Evolutionary conservation across 192 early-diverging fungal species (phyloP), one percentile per base, ranked within the genome.

Genomic region (Obelidium mucronatum): DNA sequence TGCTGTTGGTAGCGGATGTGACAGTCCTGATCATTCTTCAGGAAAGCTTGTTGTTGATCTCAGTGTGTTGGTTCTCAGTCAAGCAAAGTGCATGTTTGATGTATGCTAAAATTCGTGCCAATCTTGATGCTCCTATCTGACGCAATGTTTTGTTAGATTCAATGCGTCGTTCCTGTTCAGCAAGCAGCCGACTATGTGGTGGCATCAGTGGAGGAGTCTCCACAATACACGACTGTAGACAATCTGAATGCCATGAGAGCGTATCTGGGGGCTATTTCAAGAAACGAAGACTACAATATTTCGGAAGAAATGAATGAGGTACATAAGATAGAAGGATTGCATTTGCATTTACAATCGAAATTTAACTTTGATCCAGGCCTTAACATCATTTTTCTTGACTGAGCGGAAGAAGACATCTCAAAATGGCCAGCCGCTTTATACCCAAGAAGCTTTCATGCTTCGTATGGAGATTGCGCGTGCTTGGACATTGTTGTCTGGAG

Each of bases 51-150:
- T 67, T 58, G 56, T 80, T 39, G 73, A 68, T 42, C 31, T 67
- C 3, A 48, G 68, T 37, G 26, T 73, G 15, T 34, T 72, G 36
- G 61, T 72, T 63, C 33, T 72, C 17, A 79, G 76, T 44, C 69
- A 78, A 68, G 76, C 78, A 40, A 78, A 73, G 55, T 81, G 76
- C 54, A 68, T 81, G 76, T 81, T 81, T 54, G 71, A 60, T 61
- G 76, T 81, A 51, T 73, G 79, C 40, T 19, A 24, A 39, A 48
- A 6, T n/a, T 63, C 55, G 1, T 56, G n/a, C 11, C 17, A 26
- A 8, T 24, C 6, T 8, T 58, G 55, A 58, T 5, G 24, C 24
- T 28, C 8, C 2, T 6, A 64, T 37, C 24, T 42, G 15, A 52
- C 3, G 19, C n/a, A n/a, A n/a, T 13, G n/a, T 35, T 34, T 66